Evolutionary conservation across 257 asterid genomes (phyloP), one percentile per base, ranked within the genome.

Genomic region (Primulina eburnea): DNA sequence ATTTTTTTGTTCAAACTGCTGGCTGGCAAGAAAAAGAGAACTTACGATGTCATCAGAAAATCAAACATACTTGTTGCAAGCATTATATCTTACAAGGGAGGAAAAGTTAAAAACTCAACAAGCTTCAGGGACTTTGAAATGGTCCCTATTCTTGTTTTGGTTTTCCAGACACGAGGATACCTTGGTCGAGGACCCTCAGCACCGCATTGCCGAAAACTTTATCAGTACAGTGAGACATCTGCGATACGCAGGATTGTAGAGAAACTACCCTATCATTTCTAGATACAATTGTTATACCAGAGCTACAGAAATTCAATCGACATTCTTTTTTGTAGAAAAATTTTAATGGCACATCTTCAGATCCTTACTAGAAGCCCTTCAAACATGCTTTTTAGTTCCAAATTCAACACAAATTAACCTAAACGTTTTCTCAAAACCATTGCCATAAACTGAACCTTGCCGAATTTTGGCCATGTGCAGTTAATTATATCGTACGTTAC

Each of bases 151-250:
- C n/a, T n/a, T n/a, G n/a, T n/a, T n/a, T n/a, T n/a, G n/a, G n/a
- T n/a, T n/a, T n/a, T n/a, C n/a, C n/a, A n/a, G n/a, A n/a, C n/a
- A n/a, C n/a, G n/a, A n/a, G n/a, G n/a, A n/a, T n/a, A n/a, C n/a
- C n/a, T n/a, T n/a, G n/a, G n/a, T n/a, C n/a, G n/a, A n/a, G n/a
- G n/a, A n/a, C n/a, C n/a, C n/a, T n/a, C n/a, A n/a, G n/a, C n/a
- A n/a, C n/a, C n/a, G n/a, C n/a, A n/a, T 11, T 11, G 87, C 99
- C 89, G 87, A 75, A 56, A 73, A 76, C n/a, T 26, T 37, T 43
- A 55, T 4, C 29, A 67, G 58, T 24, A 18, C 18, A 18, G 73
- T 70, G 40, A 74, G 79, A 32, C 2, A 11, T 43, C 33, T 55
- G 65, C 12, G 1, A 18, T 16, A 35, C 56, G 16, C 56, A 20